Base-by-base conservation (phyloP, 2,329 filamentous ascomycete species). In the Didymella arachidicola region DNA sequence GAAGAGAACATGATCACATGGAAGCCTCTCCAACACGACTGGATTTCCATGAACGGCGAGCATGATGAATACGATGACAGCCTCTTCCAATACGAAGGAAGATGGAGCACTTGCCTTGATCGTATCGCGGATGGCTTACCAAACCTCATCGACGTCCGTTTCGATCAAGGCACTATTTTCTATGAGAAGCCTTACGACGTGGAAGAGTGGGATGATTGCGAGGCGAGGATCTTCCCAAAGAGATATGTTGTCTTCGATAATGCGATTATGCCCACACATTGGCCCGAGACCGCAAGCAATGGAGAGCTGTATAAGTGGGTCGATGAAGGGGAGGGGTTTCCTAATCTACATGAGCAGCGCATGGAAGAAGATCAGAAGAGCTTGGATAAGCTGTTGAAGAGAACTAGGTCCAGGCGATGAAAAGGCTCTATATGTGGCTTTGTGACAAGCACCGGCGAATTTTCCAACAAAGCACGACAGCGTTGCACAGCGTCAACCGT, bases 231-330 rank as follows among this genome's bases (percentile, higher is more conserved):
- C 14, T 58, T 44, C 19, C 39, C 59, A 7, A 34, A 51, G 26
- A 49, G 59, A 25, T 61, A 58, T 36, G 27, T 58, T 8, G 25
- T 34, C 29, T 61, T 61, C 41, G 49, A 61, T 32, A 54, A 61
- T 12, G 59, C 53, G 3, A 51, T 48, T 26, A 12, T 61, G 41
- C 59, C 59, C 11, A 58, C 59, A 27, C 59, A 57, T 39, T 61
- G 59, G 59, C 32, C 44, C 1, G 59, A 58, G 39, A 49, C 53
- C 16, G 45, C 44, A 2, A 22, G 32, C 5, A 26, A 57, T 29
- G 54, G 59, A 14, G 32, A 22, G 4, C 29, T 61, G 58, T 22
- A 25, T 3, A 14, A 16, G 19, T 53, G 41, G 32, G 16, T 30
- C 3, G 32, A 53, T 5, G 53, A 53, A 2, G 49, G 22, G 8